Base-by-base conservation (phyloP, 495 filamentous ascomycete species). In the Aspergillus carlsbadensis region DNA sequence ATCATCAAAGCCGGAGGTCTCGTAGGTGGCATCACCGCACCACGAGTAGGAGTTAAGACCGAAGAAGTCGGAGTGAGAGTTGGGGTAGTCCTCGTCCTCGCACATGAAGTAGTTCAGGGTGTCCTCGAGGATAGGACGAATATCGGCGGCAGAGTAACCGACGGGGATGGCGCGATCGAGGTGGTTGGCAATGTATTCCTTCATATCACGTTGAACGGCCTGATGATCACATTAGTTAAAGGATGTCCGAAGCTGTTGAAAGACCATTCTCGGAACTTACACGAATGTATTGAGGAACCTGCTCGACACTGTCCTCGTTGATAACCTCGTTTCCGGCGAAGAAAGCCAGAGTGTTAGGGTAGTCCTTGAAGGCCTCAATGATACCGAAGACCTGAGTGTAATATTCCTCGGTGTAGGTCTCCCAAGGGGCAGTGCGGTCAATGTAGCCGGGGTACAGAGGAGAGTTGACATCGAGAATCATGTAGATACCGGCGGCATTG, bases 311-410 rank as follows among this genome's bases (percentile, higher is more conserved):
- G 40, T 74, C 73, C 66, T 89, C 79, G 61, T 95, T 89, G 69
- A 97, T 92, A 49, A 96, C 88, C 74, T 98, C 93, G 72, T 98
- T 98, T 44, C 89, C 93, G 35, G 89, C 83, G 70, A 97, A 95
- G 81, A 96, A 96, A 46, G 82, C 88, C n/a, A 96, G 77, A 2
- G 86, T 84, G 73, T 98, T 98, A 57, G 91, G 90, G 71, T 90
- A 98, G 70, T 81, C 80, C 78, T 92, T 93, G 86, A 98, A 98
- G 29, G 88, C 89, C 77, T 98, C 93, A 24, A 97, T 90, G 37
- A 98, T 80, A 64, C 85, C 86, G 70, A 96, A 97, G 56, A 90
- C 89, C 64, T 91, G 86, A 62, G 85, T 82, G 57, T 95, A 81
- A 70, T 98, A 98, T 31, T 65, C 72, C 36, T 74, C 73, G 64